Evolutionary conservation across 768 basidiomycete genomes (phyloP), one percentile per base, ranked within the genome.

Genomic region (Leucocoprinus sp.): DNA sequence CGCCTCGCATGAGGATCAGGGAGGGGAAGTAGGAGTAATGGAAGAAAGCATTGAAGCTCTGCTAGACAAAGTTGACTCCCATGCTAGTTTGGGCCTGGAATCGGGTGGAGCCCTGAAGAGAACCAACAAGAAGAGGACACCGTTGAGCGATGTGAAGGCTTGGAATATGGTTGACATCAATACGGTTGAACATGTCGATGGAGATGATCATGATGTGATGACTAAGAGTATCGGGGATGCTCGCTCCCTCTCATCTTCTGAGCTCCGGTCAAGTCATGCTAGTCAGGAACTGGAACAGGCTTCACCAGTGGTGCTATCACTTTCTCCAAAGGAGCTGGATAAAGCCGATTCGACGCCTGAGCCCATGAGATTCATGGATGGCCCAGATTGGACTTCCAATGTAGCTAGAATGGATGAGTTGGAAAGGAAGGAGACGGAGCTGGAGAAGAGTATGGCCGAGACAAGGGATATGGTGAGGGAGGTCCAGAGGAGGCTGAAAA

Each of bases 141-240:
- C 36, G 39, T 8, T 42, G 46, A 41, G 40, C 27, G 46, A 39
- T 23, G 45, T 19, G 5, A 39, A 48, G 17, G 46, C 46, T 41
- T 48, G 46, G 46, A 39, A 48, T 39, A 48, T 41, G 38, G 8
- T 42, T 11, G 21, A 36, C 35, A 39, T 48, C n/a, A 39, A 48
- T 22, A 48, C 46, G 31, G 24, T 48, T 15, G 42, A 48, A 36
- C 33, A 41, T 17, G 38, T 47, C 18, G 45, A 34, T 24, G 38
- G 23, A 34, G 38, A 33, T 21, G 46, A 23, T 12, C 39, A 38
- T 12, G 24, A 21, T 11, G 22, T 23, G 9, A 22, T 24, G 33
- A 27, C 33, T n/a, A 35, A 24, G 39, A 41, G 46, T 35, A 26
- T 48, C 26, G 46, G 36, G 26, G 46, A 42, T 37, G 36, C 42